Conservation (phyloP, 331 rosid genomes). For the Arachis monticola region DNA sequence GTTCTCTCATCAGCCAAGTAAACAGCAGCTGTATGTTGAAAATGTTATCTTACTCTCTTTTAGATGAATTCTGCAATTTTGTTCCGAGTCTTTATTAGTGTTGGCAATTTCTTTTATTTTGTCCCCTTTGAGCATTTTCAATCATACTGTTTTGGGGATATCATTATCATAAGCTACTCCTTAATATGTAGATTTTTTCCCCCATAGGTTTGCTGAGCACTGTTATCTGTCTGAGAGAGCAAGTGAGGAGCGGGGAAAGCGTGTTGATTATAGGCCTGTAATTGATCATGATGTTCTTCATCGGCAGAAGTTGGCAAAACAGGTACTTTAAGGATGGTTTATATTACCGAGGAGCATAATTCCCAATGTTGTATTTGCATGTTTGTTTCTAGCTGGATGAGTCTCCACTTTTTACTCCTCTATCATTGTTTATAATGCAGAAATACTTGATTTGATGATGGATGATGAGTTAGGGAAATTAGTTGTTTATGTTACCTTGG, state of each 20-base stretch:
- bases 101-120: background rate
- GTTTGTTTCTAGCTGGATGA: background rate
- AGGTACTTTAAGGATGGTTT: slow-evolving; percentile 53
- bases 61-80: background rate
- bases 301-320: slow-evolving; percentile 49
- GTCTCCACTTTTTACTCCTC: background rate
- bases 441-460: background rate
- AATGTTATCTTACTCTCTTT: slow-evolving; percentile 32
- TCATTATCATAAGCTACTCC: slow-evolving; percentile 28
- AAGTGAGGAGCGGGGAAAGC: slow-evolving; percentile 65
- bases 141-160: slow-evolving; percentile 23
- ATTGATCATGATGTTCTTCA: slow-evolving; percentile 87
- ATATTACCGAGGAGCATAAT: slow-evolving; percentile 3
- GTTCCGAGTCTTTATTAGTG: background rate
- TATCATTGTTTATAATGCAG: background rate
- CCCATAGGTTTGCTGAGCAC: slow-evolving; percentile 66
- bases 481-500: background rate
- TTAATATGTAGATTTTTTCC: slow-evolving; percentile 2
- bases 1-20: slow-evolving; percentile 55
- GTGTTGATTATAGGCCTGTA: slow-evolving; percentile 68
- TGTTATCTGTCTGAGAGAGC: slow-evolving; percentile 66
- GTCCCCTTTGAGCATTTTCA: slow-evolving; percentile 15
- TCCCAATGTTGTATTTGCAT: slow-evolving; percentile 18
- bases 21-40: slow-evolving; percentile 50
- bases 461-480: slow-evolving; percentile 13